phyloP scores from a whole-genome alignment of 1,284 basidiomycete species.

The Ustilago curta region DNA sequence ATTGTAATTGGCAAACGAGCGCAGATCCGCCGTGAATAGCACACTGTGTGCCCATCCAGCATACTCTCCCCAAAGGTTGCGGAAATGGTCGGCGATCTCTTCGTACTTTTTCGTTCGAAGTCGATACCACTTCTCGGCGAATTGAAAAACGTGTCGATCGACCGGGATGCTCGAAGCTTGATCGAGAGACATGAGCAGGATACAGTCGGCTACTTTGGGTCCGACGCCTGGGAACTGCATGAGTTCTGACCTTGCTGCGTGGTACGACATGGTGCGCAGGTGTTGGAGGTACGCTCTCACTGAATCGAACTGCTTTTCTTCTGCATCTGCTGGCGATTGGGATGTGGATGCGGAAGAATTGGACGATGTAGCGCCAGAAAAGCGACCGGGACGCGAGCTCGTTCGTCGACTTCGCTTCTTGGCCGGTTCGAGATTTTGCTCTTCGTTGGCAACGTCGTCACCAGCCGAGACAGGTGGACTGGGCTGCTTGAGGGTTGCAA shows the following conservation, averaged over 20 bases:
- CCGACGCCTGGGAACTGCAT: conserved; percentile 88
- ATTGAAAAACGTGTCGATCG: conserved; percentile 67
- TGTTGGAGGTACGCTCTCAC: conserved; percentile 74
- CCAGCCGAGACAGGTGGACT: neutral
- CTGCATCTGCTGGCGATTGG: neutral
- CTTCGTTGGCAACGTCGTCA: neutral
- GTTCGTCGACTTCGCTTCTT: conserved; percentile 21
- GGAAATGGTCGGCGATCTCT: conserved; percentile 60
- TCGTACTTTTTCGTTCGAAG: conserved; percentile 64
- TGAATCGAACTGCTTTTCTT: conserved; percentile 68
- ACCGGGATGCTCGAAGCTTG: conserved; percentile 72
- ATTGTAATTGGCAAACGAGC: conserved; percentile 56
- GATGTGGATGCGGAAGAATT: conserved; percentile 1
- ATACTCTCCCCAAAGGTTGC: conserved; percentile 65
- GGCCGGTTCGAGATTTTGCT: neutral
- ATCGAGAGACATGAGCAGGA: conserved; percentile 93
- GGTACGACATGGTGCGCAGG: conserved; percentile 74
- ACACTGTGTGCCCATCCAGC: conserved; percentile 68
- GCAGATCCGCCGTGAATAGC: conserved; percentile 64
- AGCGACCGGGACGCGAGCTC: conserved; percentile 10
- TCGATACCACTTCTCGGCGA: conserved; percentile 66
- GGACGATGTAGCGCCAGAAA: neutral
- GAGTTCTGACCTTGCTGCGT: conserved; percentile 79
- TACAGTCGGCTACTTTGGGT: conserved; percentile 80
- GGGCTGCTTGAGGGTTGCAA: neutral